Base-by-base conservation (phyloP, 1,139 yeast species). In the Pichia sp. region DNA sequence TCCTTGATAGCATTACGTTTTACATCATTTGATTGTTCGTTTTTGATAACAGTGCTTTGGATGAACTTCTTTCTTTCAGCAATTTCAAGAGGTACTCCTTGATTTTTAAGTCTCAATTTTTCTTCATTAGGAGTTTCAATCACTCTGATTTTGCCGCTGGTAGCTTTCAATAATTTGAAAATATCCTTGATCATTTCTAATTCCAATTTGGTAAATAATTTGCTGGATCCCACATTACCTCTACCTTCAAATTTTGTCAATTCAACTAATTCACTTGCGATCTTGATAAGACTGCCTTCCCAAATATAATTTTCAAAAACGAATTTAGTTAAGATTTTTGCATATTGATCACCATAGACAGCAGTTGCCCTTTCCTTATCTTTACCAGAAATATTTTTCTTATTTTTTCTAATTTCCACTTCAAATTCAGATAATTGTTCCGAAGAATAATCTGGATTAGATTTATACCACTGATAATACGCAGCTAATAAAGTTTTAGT, bases 401-500 rank as follows among this genome's bases (percentile, higher is more conserved):
- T 35, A 27, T 38, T 40, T 10, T 38, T 41, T 43, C 40, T 42
- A 4, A 38, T 24, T 36, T 35, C 26, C 8, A 26, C 6, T n/a
- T 47, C 45, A 33, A 49, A 39, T 27, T 28, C 42, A 20, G 26
- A 30, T 12, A 42, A 7, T 4, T 37, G 35, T 6, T 35, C 22
- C 10, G 30, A 24, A 4, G 30, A 30, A 26, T 9, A 25, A n/a
- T 33, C 39, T 10, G 51, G 47, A 10, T 43, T 39, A 10, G 42
- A 39, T 20, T 33, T 16, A 36, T 47, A 47, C 60, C 61, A 57
- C 6, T 42, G 25, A 30, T 48, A 45, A 40, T 48, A 54, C 9
- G 50, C 44, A 35, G 43, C 43, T 6, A 56, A 33, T 11, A 57
- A 48, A 3, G 47, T 49, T 31, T 43, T 44, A 5, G 52, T 53